Evolutionary conservation across 2,329 filamentous ascomycete genomes (phyloP).

Genomic region (Rhexocercosporidium sp.): DNA sequence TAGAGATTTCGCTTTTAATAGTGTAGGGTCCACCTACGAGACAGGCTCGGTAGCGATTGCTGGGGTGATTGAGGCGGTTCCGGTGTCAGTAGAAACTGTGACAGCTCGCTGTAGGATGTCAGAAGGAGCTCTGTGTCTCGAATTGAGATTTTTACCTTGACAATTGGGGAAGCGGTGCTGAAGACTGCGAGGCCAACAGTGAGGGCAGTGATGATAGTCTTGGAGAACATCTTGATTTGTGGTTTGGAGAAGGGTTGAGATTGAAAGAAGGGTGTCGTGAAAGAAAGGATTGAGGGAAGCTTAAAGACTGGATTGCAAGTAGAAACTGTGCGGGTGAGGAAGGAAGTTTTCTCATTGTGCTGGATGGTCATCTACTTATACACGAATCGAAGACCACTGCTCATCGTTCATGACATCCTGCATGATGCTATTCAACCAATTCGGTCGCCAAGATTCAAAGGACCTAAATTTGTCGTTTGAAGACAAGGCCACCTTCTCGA

Average conservation of each 20-base stretch:
- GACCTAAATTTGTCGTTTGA: background rate
- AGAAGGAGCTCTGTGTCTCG: background rate
- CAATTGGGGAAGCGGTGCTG: conserved; percentile 1
- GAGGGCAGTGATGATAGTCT: background rate
- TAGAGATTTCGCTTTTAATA: background rate
- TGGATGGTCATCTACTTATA: conserved; percentile 1
- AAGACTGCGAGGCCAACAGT: background rate
- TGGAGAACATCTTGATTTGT: background rate
- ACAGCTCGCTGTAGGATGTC: conserved; percentile 16
- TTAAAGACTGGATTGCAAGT: background rate
- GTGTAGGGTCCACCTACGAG: background rate
- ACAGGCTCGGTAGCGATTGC: conserved; percentile 7
- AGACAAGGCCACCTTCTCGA: too few species aligned
- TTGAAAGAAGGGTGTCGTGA: background rate
- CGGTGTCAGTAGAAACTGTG: conserved; percentile 21
- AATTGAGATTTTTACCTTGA: background rate
- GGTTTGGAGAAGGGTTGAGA: background rate
- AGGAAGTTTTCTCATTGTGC: background rate
- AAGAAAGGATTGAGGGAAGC: background rate
- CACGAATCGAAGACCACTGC: background rate
- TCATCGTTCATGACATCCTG: background rate
- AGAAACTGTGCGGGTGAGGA: conserved; percentile 7
- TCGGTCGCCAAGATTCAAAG: background rate
- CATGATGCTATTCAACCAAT: background rate
- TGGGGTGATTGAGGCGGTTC: conserved; percentile 14